Evolutionary conservation across 176 grass and related monocot species (phyloP).

Genomic region (Zoysia japonica): DNA sequence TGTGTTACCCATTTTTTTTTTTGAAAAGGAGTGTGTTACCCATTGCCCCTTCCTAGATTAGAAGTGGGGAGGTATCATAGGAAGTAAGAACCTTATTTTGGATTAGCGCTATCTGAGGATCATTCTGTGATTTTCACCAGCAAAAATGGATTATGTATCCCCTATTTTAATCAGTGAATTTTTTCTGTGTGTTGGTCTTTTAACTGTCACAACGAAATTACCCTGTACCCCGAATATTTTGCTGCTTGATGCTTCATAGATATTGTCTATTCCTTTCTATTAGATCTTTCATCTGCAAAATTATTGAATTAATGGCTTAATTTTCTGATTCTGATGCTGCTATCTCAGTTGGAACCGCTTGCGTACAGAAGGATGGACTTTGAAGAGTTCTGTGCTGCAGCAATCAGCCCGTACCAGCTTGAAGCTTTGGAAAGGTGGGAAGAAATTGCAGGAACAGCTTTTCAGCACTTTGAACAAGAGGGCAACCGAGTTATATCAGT

Average conservation of each 20-base stretch:
- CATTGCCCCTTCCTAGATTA: not conserved
- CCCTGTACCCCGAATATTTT: not conserved
- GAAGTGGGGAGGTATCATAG: slow-evolving; percentile 1
- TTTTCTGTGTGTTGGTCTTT: not conserved
- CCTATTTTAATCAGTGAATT: not conserved
- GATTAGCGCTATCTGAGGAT: not conserved
- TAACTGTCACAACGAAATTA: not conserved
- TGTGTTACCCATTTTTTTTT: not conserved
- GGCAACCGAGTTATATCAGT: slow-evolving; percentile 83
- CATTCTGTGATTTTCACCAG: not conserved
- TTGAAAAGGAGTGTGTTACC: not conserved
- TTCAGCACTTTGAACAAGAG: slow-evolving; percentile 86
- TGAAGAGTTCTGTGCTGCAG: slow-evolving; percentile 95
- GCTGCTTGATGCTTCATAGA: slow-evolving; percentile 1
- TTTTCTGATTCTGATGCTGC: slow-evolving; percentile 27
- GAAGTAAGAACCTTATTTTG: not conserved
- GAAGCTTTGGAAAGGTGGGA: slow-evolving; percentile 97
- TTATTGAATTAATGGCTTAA: slow-evolving; percentile 16
- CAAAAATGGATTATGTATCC: not conserved
- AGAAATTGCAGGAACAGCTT: slow-evolving; percentile 90
- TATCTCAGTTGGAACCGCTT: slow-evolving; percentile 82
- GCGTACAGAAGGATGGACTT: slow-evolving; percentile 89
- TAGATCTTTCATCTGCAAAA: not conserved
- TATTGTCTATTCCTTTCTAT: not conserved
- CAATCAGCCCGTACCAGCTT: slow-evolving; percentile 92